phyloP scores from a whole-genome alignment of 495 filamentous ascomycete genomes.

The Corynascus novoguineensis region DNA sequence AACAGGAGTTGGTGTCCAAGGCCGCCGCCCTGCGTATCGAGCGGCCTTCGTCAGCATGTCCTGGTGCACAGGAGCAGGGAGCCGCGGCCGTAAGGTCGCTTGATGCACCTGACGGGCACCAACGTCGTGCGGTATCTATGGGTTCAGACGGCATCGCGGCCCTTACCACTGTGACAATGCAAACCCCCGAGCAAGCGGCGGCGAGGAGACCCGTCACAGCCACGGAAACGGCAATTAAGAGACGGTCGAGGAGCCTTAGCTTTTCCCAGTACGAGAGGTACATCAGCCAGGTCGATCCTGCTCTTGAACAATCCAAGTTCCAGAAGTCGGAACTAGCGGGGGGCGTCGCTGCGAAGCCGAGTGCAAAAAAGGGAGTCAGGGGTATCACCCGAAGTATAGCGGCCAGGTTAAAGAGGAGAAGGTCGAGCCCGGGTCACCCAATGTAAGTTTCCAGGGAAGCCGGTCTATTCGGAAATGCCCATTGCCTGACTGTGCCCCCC shows the following conservation, averaged over 20 bases:
- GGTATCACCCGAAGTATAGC: slow-evolving; percentile 40
- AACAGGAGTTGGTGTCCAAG: slow-evolving; percentile 34
- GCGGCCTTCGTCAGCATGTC: slow-evolving; percentile 18
- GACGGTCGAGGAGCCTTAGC: slow-evolving; percentile 38
- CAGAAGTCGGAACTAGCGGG: slow-evolving; percentile 23
- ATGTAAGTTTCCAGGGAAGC: slow-evolving; percentile 29
- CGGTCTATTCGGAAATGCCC: too few species aligned
- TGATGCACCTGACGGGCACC: slow-evolving; percentile 29
- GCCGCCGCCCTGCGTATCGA: slow-evolving; percentile 41
- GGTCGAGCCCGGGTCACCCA: slow-evolving; percentile 23
- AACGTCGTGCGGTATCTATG: slow-evolving; percentile 21
- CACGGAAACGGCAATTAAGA: slow-evolving; percentile 26
- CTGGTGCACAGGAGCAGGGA: background rate
- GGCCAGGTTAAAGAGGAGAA: slow-evolving; percentile 34
- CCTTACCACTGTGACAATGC: slow-evolving; percentile 12
- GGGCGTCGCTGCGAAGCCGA: slow-evolving; percentile 29
- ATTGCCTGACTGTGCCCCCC: background rate
- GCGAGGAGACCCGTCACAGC: slow-evolving; percentile 21
- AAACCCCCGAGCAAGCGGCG: slow-evolving; percentile 18
- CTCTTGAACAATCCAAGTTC: slow-evolving; percentile 36
- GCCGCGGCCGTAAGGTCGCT: background rate
- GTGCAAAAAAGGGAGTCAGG: slow-evolving; percentile 37
- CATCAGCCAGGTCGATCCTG: slow-evolving; percentile 38
- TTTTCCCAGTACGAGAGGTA: slow-evolving; percentile 52
- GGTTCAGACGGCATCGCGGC: slow-evolving; percentile 16